Evolutionary conservation across 345 rosid genomes (phyloP).

Genomic region (Eucalyptus regnans): DNA sequence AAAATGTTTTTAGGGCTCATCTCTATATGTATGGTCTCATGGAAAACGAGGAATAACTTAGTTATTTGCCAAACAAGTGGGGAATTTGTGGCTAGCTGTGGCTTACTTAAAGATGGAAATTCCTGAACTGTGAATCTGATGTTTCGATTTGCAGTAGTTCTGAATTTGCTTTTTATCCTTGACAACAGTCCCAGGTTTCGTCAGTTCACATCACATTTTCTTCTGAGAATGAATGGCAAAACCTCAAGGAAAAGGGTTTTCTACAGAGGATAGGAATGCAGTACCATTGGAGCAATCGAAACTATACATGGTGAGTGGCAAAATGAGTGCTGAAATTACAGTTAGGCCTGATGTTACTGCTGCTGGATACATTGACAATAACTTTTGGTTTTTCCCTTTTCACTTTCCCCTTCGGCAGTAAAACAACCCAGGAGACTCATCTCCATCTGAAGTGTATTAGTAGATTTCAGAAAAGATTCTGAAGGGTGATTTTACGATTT

Average conservation of each 20-base stretch:
- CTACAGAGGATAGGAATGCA: slow-evolving; percentile 89
- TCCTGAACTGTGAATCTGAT: neutral
- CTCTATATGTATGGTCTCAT: neutral
- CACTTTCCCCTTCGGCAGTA: neutral
- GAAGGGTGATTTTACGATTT: neutral
- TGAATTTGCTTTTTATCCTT: neutral
- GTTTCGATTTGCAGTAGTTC: neutral
- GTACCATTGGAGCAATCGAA: slow-evolving; percentile 87
- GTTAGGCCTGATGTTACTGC: neutral
- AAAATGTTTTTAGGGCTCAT: neutral
- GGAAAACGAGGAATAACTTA: neutral
- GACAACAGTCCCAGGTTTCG: slow-evolving; percentile 61
- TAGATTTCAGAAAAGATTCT: neutral
- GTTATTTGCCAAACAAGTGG: neutral
- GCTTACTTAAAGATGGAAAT: neutral
- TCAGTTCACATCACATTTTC: slow-evolving; percentile 84
- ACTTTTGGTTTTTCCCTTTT: neutral
- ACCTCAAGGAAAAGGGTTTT: slow-evolving; percentile 59
- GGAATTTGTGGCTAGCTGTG: neutral
- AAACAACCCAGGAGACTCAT: neutral
- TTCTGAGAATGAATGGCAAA: slow-evolving; percentile 69
- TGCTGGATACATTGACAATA: neutral
- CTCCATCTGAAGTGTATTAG: neutral
- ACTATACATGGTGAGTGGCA: slow-evolving; percentile 54
- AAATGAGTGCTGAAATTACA: neutral